These are phyloP conservation scores for Beverwykella pulmonaria DNA, from an alignment of 495 filamentous ascomycete species.

Conservation along the genomic window DNA sequence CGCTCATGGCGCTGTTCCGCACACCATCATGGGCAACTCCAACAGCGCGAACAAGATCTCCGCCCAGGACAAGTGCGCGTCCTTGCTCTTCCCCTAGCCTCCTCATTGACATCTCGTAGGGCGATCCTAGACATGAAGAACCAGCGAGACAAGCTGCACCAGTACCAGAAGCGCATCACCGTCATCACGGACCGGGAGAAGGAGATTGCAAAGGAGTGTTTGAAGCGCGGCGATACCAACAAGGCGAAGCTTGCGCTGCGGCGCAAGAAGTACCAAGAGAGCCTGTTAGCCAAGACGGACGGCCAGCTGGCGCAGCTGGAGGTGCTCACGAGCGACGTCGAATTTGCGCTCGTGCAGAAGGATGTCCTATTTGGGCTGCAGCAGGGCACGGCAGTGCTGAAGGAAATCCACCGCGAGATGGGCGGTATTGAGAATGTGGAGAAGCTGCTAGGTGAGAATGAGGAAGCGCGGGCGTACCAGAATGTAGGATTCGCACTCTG, in stretches of 20 bases:
- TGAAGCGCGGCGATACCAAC: slow-evolving; percentile 71
- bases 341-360: slow-evolving; percentile 94
- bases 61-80: slow-evolving; percentile 66
- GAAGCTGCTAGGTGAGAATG: slow-evolving; percentile 87
- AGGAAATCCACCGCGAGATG: slow-evolving; percentile 94
- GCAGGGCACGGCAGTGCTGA: slow-evolving; percentile 85
- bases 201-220: slow-evolving; percentile 77
- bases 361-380: slow-evolving; percentile 90
- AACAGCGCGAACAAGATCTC: slow-evolving; percentile 70
- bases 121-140: slow-evolving; percentile 96
- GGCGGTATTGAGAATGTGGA: slow-evolving; percentile 90
- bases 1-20: slow-evolving; percentile 24
- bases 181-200: slow-evolving; percentile 82
- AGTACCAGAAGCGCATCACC: slow-evolving; percentile 87
- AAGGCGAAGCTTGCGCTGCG: slow-evolving; percentile 87
- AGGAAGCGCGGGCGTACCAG: slow-evolving; percentile 86
- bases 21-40: slow-evolving; percentile 64
- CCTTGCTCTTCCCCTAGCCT: not conserved
- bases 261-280: slow-evolving; percentile 95
- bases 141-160: slow-evolving; percentile 94
- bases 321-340: slow-evolving; percentile 77
- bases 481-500: slow-evolving; percentile 69
- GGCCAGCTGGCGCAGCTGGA: slow-evolving; percentile 86
- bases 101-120: slow-evolving; percentile 48
- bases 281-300: slow-evolving; percentile 86